Percentiles rank a stretch among this genome's conserved stretches.
Conservation (phyloP, 2,329 filamentous ascomycete species). For the Cladosporium cucumerinum region DNA sequence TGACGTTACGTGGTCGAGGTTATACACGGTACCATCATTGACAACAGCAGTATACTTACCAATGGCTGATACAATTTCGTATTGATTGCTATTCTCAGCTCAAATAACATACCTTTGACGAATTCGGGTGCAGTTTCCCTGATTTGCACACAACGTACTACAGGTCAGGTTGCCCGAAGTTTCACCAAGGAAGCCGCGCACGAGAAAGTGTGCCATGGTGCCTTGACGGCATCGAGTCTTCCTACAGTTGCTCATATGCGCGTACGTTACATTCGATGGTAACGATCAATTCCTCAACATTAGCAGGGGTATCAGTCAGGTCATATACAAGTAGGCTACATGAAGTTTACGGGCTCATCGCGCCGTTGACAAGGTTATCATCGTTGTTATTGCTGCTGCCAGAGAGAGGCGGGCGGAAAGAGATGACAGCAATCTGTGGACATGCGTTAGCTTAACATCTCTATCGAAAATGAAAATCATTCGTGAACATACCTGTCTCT, state of each 20-base stretch:
- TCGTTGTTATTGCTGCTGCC: neutral
- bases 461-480: neutral
- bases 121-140: neutral
- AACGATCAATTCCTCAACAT: neutral
- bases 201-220: neutral
- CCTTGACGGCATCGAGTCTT: neutral
- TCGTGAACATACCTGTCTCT: conserved; percentile 42
- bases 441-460: neutral
- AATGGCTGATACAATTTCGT: neutral
- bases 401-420: conserved; percentile 21
- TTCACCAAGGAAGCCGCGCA: neutral
- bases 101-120: too few species aligned
- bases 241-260: neutral
- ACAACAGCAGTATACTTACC: neutral
- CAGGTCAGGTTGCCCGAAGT: neutral
- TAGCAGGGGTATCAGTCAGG: conserved; percentile 11
- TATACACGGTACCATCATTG: neutral
- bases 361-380: conserved; percentile 3
- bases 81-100: neutral
- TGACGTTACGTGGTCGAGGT: neutral
- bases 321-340: conserved; percentile 13
- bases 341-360: conserved; percentile 8
- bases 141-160: neutral
- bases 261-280: neutral
- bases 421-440: conserved; percentile 23